Conservation (phyloP, 805 yeast genomes). For the Candida krabiensis region DNA sequence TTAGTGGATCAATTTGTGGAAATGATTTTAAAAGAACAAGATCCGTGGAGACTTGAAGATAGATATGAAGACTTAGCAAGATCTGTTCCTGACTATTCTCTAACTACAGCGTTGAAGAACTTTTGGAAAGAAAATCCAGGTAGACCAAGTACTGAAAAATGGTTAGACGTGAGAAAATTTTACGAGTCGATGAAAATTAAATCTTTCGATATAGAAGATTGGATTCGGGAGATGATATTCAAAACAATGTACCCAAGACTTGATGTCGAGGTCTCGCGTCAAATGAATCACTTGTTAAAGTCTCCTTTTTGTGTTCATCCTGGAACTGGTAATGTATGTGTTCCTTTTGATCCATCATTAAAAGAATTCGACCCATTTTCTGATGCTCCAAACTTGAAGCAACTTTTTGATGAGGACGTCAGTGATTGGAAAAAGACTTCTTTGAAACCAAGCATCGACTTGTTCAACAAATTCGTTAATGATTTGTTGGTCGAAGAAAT, state of each 20-base stretch:
- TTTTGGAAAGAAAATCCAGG: slow-evolving; percentile 60
- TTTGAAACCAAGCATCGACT: slow-evolving; percentile 67
- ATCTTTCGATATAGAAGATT: slow-evolving; percentile 52
- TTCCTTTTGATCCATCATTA: slow-evolving; percentile 63
- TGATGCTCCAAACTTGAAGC: slow-evolving; percentile 70
- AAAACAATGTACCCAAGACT: slow-evolving; percentile 85
- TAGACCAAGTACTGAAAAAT: slow-evolving; percentile 60
- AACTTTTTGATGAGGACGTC: slow-evolving; percentile 63
- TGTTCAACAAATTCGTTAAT: slow-evolving; percentile 63
- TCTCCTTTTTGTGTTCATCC: slow-evolving; percentile 98
- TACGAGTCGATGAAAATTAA: slow-evolving; percentile 39
- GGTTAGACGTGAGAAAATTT: slow-evolving; percentile 69
- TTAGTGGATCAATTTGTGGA: slow-evolving; percentile 63
- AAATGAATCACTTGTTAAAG: slow-evolving; percentile 86
- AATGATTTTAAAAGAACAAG: slow-evolving; percentile 74
- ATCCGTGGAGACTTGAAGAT: slow-evolving; percentile 72
- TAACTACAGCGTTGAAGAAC: slow-evolving; percentile 51
- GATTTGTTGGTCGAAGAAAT: slow-evolving; percentile 56
- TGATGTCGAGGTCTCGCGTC: slow-evolving; percentile 90
- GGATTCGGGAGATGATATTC: slow-evolving; percentile 78
- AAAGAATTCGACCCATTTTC: slow-evolving; percentile 70
- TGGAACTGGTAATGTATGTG: slow-evolving; percentile 92
- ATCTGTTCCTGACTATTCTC: slow-evolving; percentile 60
- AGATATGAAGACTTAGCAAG: slow-evolving; percentile 57
- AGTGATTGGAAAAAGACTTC: slow-evolving; percentile 64